Percentiles rank a stretch among this genome's conserved stretches.
Conservation (phyloP, 2,329 filamentous ascomycete species). For the Sporothrix brasiliensis region DNA sequence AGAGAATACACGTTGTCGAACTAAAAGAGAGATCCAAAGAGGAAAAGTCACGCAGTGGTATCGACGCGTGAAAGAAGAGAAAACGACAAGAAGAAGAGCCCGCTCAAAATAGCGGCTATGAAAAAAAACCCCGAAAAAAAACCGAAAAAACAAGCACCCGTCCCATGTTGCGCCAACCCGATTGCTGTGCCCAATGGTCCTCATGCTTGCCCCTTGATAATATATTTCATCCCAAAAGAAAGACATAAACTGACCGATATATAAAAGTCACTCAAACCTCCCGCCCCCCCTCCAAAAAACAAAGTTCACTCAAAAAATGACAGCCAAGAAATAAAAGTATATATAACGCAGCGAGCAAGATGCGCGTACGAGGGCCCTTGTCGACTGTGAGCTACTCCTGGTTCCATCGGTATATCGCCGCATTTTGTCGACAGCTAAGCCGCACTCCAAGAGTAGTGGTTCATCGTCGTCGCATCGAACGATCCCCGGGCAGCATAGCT, state of each 20-base stretch:
- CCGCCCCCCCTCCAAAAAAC: neutral
- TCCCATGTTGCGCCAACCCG: slow-evolving; percentile 37
- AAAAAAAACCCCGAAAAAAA: too few species aligned
- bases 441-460: slow-evolving; percentile 62
- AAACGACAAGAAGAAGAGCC: neutral
- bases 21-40: neutral
- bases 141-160: slow-evolving; percentile 33
- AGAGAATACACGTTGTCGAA: neutral
- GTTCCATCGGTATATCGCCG: neutral
- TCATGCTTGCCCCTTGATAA: slow-evolving; percentile 33
- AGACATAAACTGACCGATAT: slow-evolving; percentile 15
- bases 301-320: slow-evolving; percentile 15
- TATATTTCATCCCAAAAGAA: slow-evolving; percentile 1
- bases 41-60: slow-evolving; percentile 31
- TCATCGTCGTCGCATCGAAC: slow-evolving; percentile 51
- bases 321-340: slow-evolving; percentile 24
- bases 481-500: slow-evolving; percentile 50
- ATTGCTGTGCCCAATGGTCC: slow-evolving; percentile 37
- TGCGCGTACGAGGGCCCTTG: too few species aligned
- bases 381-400: neutral
- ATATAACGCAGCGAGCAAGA: neutral
- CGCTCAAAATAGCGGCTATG: neutral
- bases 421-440: slow-evolving; percentile 38
- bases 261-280: too few species aligned
- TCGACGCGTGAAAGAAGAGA: slow-evolving; percentile 31